Evolutionary conservation across 2,329 filamentous ascomycete species (phyloP).

Genomic region (Shiraia sp.): DNA sequence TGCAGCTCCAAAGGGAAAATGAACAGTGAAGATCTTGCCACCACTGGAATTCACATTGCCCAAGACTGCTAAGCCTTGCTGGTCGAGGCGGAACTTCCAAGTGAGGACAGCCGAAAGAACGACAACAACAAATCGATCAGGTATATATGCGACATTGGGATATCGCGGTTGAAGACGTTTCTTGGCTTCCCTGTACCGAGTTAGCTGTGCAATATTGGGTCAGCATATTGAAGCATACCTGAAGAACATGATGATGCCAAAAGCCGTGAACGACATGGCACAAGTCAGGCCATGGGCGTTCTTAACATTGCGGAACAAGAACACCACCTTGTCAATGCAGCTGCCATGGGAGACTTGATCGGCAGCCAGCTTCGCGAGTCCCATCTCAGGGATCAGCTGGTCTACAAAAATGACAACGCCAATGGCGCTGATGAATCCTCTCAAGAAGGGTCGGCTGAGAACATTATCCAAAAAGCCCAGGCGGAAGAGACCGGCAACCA

Average conservation of each 20-base stretch:
- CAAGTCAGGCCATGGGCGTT: conserved; percentile 75
- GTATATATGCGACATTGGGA: conserved; percentile 81
- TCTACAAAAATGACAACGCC: conserved; percentile 96
- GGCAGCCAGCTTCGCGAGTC: conserved; percentile 69
- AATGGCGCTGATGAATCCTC: conserved; percentile 96
- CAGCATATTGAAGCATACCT: conserved; percentile 58
- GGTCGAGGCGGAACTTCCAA: conserved; percentile 76
- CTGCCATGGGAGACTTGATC: conserved; percentile 79
- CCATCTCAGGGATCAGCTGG: conserved; percentile 88
- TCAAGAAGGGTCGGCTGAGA: conserved; percentile 85
- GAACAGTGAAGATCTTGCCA: conserved; percentile 75
- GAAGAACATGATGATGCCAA: conserved; percentile 87
- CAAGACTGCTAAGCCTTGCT: conserved; percentile 78
- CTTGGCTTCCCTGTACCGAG: conserved; percentile 70
- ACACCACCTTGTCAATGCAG: conserved; percentile 81
- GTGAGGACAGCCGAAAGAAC: conserved; percentile 80
- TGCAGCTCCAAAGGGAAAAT: conserved; percentile 78
- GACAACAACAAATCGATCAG: conserved; percentile 89
- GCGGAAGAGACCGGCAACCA: conserved; percentile 82
- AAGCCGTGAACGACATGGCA: conserved; percentile 76
- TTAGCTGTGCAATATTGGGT: conserved; percentile 11
- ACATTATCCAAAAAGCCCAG: conserved; percentile 95
- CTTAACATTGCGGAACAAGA: conserved; percentile 69
- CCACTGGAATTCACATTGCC: conserved; percentile 78
- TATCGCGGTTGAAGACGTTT: conserved; percentile 77